Conservation (phyloP, 2,329 filamentous ascomycete genomes). For the Pseudocercospora vitis region DNA sequence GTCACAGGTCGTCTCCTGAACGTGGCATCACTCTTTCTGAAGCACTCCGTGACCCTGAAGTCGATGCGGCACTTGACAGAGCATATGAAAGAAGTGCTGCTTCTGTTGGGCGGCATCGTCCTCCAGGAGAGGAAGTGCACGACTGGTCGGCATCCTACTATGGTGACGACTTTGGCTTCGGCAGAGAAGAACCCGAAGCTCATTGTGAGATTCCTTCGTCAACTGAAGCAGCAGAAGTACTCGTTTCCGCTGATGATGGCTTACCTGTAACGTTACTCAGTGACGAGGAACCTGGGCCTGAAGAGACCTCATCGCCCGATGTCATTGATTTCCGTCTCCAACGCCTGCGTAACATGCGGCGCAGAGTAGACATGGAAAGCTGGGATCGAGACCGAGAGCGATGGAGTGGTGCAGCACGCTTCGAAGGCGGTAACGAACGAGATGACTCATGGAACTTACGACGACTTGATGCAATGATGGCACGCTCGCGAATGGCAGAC, state of each 20-base stretch:
- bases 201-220: conserved; percentile 33
- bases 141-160: conserved; percentile 24
- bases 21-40: conserved; percentile 33
- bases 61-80: conserved; percentile 26
- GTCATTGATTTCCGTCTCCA: conserved; percentile 37
- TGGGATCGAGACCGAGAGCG: conserved; percentile 29
- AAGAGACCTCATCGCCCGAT: conserved; percentile 36
- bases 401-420: conserved; percentile 13
- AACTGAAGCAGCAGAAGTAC: conserved; percentile 17
- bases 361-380: conserved; percentile 29
- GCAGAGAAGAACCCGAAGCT: conserved; percentile 26
- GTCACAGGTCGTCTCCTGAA: conserved; percentile 30
- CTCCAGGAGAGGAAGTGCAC: conserved; percentile 17
- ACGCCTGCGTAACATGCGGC: conserved; percentile 32
- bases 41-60: conserved; percentile 34
- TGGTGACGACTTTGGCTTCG: conserved; percentile 27
- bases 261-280: conserved; percentile 31
- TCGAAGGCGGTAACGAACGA: conserved; percentile 23
- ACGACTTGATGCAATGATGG: conserved; percentile 32
- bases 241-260: conserved; percentile 20
- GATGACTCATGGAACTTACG: conserved; percentile 25
- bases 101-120: background rate
- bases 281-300: conserved; percentile 36
- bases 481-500: conserved; percentile 28
- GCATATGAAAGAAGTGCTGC: conserved; percentile 16